These are phyloP conservation scores for Pyrenula aspistea DNA, from an alignment of 495 filamentous ascomycete species.

Conservation along the genomic window DNA sequence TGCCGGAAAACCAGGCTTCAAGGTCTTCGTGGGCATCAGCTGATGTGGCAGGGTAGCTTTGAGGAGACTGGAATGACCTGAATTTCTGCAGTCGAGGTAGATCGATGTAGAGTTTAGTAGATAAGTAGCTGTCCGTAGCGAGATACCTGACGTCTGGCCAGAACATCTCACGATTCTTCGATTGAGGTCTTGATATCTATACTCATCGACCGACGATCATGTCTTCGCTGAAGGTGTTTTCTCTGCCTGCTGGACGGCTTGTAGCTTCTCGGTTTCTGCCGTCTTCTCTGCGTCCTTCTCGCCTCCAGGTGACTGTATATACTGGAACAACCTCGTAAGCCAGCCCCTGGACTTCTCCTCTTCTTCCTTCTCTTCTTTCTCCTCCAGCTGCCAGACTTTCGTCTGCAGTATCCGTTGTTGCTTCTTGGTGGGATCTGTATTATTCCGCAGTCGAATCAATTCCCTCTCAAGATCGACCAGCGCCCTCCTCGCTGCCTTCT, in stretches of 20 bases:
- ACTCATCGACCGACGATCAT: background rate
- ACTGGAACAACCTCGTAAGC: slow-evolving; percentile 22
- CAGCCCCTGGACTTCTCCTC: slow-evolving; percentile 14
- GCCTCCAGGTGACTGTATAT: slow-evolving; percentile 16
- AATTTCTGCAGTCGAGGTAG: too few species aligned
- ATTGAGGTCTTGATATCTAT: background rate
- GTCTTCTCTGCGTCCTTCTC: slow-evolving; percentile 1
- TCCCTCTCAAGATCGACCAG: slow-evolving; percentile 59
- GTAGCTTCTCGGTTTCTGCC: slow-evolving; percentile 3
- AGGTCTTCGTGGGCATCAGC: too few species aligned
- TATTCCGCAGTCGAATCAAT: slow-evolving; percentile 41
- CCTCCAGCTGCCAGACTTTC: slow-evolving; percentile 31
- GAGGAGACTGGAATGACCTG: too few species aligned
- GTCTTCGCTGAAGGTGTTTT: slow-evolving; percentile 1
- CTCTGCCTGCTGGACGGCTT: slow-evolving; percentile 6
- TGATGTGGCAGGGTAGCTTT: too few species aligned
- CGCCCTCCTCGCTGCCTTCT: slow-evolving; percentile 42
- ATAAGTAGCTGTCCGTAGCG: too few species aligned
- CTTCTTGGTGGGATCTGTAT: slow-evolving; percentile 13
- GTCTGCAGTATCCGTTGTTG: slow-evolving; percentile 28
- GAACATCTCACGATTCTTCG: slow-evolving; percentile 2
- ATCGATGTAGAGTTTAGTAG: too few species aligned
- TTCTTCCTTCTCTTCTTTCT: slow-evolving; percentile 17
- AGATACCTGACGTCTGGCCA: too few species aligned
- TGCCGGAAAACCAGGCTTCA: too few species aligned